Evolutionary conservation across 768 basidiomycete species (phyloP).

Genomic region (Tricholoma sp.): DNA sequence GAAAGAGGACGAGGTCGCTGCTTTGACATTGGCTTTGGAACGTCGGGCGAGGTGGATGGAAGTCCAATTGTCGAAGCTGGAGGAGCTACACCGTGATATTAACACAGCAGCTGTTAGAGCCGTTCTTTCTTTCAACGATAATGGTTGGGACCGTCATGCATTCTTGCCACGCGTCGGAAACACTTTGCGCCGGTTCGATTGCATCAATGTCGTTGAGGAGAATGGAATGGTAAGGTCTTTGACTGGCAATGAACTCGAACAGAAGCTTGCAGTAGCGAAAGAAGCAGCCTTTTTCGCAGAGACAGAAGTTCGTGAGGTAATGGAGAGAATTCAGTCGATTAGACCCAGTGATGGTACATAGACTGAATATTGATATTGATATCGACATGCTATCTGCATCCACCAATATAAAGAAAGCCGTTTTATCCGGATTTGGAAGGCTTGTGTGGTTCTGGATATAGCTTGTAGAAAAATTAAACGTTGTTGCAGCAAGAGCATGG

Average conservation of each 20-base stretch:
- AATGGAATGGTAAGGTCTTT: conserved; percentile 44
- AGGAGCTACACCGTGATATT: conserved; percentile 86
- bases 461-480: background rate
- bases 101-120: conserved; percentile 84
- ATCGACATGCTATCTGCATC: background rate
- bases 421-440: background rate
- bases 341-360: conserved; percentile 38
- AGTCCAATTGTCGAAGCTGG: conserved; percentile 81
- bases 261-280: conserved; percentile 64
- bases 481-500: background rate
- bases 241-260: conserved; percentile 70
- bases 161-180: conserved; percentile 69
- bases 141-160: conserved; percentile 70
- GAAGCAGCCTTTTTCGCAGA: conserved; percentile 70
- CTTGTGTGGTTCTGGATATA: background rate
- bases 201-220: conserved; percentile 52
- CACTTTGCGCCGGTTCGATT: conserved; percentile 64
- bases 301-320: conserved; percentile 67
- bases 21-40: conserved; percentile 77
- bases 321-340: conserved; percentile 60
- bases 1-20: conserved; percentile 82
- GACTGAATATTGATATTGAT: conserved; percentile 8
- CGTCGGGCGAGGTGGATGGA: conserved; percentile 94
- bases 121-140: conserved; percentile 79
- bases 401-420: background rate